Evolutionary conservation across 305 asterid species (phyloP).

Genomic region (Solanum hybrid): DNA sequence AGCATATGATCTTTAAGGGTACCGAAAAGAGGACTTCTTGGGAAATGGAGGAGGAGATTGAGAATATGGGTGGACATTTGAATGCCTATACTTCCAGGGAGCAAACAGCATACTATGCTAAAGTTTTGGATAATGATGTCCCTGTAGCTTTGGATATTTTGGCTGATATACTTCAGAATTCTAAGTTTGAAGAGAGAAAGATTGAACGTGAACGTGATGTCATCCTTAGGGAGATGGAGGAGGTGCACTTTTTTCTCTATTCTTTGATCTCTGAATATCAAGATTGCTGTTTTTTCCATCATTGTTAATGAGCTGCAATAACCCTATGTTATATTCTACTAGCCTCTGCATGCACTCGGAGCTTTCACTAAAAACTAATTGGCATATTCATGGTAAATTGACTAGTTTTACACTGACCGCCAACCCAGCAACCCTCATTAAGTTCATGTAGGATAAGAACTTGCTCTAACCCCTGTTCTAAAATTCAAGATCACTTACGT

Average conservation of each 20-base stretch:
- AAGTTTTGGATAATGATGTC: constrained; percentile 49
- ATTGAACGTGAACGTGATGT: constrained; percentile 67
- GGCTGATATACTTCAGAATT: constrained; percentile 74
- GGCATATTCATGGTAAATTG: not conserved
- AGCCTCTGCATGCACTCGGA: not conserved
- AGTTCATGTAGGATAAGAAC: not conserved
- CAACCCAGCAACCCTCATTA: not conserved
- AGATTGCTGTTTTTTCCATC: not conserved
- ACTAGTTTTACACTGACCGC: not conserved
- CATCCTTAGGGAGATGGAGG: constrained; percentile 81
- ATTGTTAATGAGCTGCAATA: not conserved
- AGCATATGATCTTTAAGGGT: constrained; percentile 84
- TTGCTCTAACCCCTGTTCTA: not conserved
- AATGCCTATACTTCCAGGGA: constrained; percentile 81
- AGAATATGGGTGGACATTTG: constrained; percentile 83
- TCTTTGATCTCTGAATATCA: not conserved
- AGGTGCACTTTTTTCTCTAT: constrained; percentile 33
- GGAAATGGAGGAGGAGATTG: constrained; percentile 75
- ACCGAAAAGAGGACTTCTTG: constrained; percentile 49
- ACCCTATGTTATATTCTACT: not conserved
- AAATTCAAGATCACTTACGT: not conserved
- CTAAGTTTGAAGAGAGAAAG: constrained; percentile 50
- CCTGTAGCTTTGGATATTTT: constrained; percentile 50
- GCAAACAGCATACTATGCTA: constrained; percentile 68
- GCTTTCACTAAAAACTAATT: not conserved